phyloP scores from a whole-genome alignment of 169 alveolate species.

The Cryptosporidium andersoni region DNA sequence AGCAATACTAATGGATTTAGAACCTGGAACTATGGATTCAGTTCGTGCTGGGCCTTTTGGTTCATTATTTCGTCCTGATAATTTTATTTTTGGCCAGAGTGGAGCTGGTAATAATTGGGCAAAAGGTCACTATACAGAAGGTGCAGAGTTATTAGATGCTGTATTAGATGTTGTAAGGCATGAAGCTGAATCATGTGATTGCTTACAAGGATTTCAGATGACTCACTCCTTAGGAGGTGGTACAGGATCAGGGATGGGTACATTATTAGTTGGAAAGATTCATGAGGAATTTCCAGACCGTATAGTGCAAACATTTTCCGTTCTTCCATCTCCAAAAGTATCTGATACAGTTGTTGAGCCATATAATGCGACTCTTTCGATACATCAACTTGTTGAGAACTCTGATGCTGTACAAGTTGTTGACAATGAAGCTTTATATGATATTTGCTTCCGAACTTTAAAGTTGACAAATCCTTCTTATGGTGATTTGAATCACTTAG shows the following conservation, averaged over 20 bases:
- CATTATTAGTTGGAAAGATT: conserved; percentile 94
- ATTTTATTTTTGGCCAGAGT: conserved; percentile 98
- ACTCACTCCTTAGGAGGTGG: conserved; percentile 99
- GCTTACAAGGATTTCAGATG: conserved; percentile 97
- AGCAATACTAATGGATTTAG: conserved; percentile 97
- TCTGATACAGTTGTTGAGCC: conserved; percentile 99
- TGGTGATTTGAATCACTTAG: conserved; percentile 97
- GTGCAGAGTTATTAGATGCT: conserved; percentile 98
- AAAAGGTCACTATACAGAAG: conserved; percentile 99
- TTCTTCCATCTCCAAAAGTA: conserved; percentile 98
- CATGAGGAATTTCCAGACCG: conserved; percentile 98
- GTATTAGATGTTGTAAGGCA: conserved; percentile 98
- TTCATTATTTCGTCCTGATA: conserved; percentile 96
- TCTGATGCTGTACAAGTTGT: conserved; percentile 97
- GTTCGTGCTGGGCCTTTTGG: conserved; percentile 99
- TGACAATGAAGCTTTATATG: conserved; percentile 98
- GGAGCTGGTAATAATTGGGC: conserved; percentile 99
- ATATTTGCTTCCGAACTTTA: conserved; percentile 98
- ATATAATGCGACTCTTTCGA: conserved; percentile 96
- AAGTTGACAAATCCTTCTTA: conserved; percentile 98
- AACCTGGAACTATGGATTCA: conserved; percentile 99
- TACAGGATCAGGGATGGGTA: conserved; percentile 99
- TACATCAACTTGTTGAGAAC: conserved; percentile 97
- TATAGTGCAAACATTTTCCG: conserved; percentile 97
- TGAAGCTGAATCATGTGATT: conserved; percentile 98